Base-by-base conservation (phyloP, 2,329 filamentous ascomycete species). In the Aplosporella prunicola region DNA sequence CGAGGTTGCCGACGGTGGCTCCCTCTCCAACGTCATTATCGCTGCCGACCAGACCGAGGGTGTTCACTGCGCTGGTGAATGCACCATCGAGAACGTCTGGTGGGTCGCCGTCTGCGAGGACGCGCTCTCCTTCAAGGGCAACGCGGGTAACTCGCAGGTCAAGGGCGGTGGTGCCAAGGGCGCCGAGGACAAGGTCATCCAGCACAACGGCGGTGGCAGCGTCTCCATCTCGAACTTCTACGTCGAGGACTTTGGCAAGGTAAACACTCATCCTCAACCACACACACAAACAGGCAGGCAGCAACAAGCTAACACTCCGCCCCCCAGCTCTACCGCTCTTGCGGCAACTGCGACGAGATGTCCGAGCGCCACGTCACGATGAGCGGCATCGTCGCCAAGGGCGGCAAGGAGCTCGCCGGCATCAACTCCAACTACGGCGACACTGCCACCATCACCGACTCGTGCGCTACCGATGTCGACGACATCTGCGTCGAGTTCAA, bases 31-130 rank as follows among this genome's bases (percentile, higher is more conserved):
- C 45, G 66, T 66, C 48, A 68, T 70, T 49, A 69, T 70, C 35
- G 66, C 66, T 9, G 52, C 56, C 22, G 59, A 61, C 36, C 60
- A 68, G 45, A 56, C 63, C 20, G 67, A 69, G 48, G 66, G 65
- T 36, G 62, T 72, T 20, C 68, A 73, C 55, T 72, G 69, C 53
- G 51, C 62, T 35, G 67, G 66, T 22, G 53, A 61, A 10, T 71
- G 68, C 51, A 67, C 61, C 6, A 50, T 69, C 22, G 61, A 58
- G 45, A 51, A 51, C 31, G 45, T 54, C 27, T 55, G 51, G 52
- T 54, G 49, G 50, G 41, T 37, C 2, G 49, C 54, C 41, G 50
- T 53, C 17, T 65, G 62, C 44, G 61, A 65, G 43, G 62, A 63
- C 40, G 57, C 54, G 20, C 49, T 51, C n/a, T 53, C 53, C 10